These are phyloP conservation scores for Carex myosuroides DNA, from an alignment of 176 grass and related monocot species.

Conservation along the genomic window DNA sequence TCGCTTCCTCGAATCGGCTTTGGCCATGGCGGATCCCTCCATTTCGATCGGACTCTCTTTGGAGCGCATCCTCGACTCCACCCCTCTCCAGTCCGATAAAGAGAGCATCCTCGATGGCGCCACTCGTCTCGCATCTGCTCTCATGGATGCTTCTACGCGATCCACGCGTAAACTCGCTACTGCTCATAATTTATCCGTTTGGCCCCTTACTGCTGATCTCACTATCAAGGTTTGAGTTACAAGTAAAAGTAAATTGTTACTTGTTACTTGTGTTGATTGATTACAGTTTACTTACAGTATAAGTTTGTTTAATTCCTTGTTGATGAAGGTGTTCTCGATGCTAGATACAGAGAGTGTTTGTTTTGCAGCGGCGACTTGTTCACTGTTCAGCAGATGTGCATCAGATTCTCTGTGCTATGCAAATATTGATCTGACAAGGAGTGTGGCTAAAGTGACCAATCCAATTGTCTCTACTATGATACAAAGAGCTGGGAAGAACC, in stretches of 20 bases:
- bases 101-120: conserved; percentile 22
- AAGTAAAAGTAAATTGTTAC: no score
- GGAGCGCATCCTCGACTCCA: conserved; percentile 27
- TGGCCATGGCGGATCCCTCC: conserved; percentile 20
- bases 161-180: conserved; percentile 21
- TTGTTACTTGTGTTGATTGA: background rate
- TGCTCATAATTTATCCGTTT: conserved; percentile 25
- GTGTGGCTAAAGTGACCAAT: conserved; percentile 15
- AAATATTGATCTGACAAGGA: conserved; percentile 30
- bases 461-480: conserved; percentile 41
- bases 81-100: conserved; percentile 17
- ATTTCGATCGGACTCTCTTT: conserved; percentile 30
- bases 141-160: conserved; percentile 28
- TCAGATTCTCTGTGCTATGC: conserved; percentile 34
- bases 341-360: conserved; percentile 33
- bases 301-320: background rate
- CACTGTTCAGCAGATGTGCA: conserved; percentile 30
- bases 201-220: conserved; percentile 35
- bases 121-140: conserved; percentile 18
- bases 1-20: background rate
- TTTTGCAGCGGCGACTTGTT: conserved; percentile 29
- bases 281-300: background rate
- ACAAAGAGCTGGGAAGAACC: conserved; percentile 34
- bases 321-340: conserved; percentile 32
- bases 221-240: conserved; percentile 24